Conservation (phyloP, 1,284 basidiomycete genomes). For the Boletus mariae region DNA sequence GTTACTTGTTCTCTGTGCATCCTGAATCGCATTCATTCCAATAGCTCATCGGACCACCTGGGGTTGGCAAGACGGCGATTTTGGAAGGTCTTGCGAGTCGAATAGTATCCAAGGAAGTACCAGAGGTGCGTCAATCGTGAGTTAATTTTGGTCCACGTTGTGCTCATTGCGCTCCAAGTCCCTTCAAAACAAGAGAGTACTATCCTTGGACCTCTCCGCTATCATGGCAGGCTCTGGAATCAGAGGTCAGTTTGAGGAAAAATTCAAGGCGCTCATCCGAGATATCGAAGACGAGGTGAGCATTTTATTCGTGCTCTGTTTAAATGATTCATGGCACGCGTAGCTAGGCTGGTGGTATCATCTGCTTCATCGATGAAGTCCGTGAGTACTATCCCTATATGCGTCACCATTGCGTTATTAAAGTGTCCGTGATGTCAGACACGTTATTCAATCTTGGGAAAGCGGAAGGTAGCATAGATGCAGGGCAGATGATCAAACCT, state of each 20-base stretch:
- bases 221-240: slow-evolving; percentile 87
- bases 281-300: slow-evolving; percentile 84
- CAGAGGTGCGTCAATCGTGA: slow-evolving; percentile 56
- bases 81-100: slow-evolving; percentile 87
- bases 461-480: slow-evolving; percentile 88
- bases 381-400: slow-evolving; percentile 47
- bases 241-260: slow-evolving; percentile 89
- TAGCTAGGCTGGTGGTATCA: slow-evolving; percentile 60
- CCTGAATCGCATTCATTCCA: neutral
- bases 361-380: slow-evolving; percentile 91
- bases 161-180: slow-evolving; percentile 45
- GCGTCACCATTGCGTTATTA: neutral
- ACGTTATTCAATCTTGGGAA: slow-evolving; percentile 86
- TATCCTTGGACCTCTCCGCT: slow-evolving; percentile 77
- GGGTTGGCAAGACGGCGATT: slow-evolving; percentile 91
- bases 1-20: neutral
- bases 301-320: neutral
- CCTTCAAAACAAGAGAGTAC: slow-evolving; percentile 76
- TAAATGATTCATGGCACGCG: slow-evolving; percentile 3
- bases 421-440: slow-evolving; percentile 39
- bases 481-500: slow-evolving; percentile 89
- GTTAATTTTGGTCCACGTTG: neutral
- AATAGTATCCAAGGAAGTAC: slow-evolving; percentile 88
- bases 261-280: slow-evolving; percentile 81
- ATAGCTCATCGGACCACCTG: slow-evolving; percentile 75